Evolutionary conservation across 2,329 filamentous ascomycete genomes (phyloP), one percentile per base, ranked within the genome.

Genomic region (Parastagonospora nodorum): DNA sequence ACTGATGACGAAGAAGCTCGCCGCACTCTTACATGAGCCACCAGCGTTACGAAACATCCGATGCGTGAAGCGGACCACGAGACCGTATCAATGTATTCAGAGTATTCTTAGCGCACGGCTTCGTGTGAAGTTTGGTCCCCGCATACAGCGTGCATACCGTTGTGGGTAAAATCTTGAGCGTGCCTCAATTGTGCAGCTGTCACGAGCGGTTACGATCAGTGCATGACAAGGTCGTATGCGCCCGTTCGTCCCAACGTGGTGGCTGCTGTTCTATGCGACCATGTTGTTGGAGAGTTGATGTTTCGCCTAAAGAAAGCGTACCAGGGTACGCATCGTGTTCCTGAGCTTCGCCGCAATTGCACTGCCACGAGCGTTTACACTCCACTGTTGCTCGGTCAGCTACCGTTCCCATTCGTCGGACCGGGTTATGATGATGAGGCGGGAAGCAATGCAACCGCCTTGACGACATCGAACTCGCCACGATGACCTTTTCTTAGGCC

Each of bases 341-440:
- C 31, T 49, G 12, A 10, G 30, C 48, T 38, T 39, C 28, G 40
- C 48, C 42, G 29, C 33, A 33, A 27, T 15, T 41, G 42, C 28
- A 42, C 45, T 46, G 39, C 49, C 46, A 53, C 42, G 15, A 50
- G 53, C 53, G 50, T 57, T 42, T 30, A 51, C 40, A 31, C 43
- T 19, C 32, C n/a, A 29, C 27, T 24, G 19, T 5, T 28, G 27
- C 15, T 40, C 8, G 10, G 10, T 12, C 2, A 31, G 39, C 39
- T 40, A 33, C 31, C 29, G 31, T 41, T 31, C 31, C 33, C 31
- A 49, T 35, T 41, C 16, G 16, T 19, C 14, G 28, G 14, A 5
- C 41, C 33, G 27, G 27, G 24, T 35, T 29, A 2, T n/a, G 10
- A 31, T 11, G 24, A 35, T 28, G 19, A 24, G 19, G 19, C 19